phyloP scores from a whole-genome alignment of 192 early-diverging fungal genomes.

The Entomortierella beljakovae region DNA sequence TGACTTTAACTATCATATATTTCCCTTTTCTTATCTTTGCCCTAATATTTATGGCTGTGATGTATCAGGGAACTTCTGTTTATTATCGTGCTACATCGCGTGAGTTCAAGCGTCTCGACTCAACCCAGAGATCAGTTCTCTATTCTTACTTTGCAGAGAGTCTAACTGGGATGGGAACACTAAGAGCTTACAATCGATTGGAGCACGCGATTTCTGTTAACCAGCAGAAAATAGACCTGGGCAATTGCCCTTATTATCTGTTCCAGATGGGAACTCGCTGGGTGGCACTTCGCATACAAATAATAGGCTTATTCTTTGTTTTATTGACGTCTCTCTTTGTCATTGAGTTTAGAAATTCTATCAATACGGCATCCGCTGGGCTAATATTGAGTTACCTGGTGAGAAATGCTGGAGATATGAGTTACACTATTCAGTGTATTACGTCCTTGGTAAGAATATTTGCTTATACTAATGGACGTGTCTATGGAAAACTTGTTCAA shows the following conservation, averaged over 20 bases:
- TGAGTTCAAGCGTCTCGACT: conserved; percentile 89
- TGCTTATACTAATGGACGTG: background rate
- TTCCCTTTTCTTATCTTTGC: conserved; percentile 78
- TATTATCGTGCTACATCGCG: conserved; percentile 83
- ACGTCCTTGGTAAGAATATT: conserved; percentile 58
- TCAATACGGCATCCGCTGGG: conserved; percentile 79
- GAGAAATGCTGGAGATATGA: conserved; percentile 76
- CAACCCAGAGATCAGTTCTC: conserved; percentile 79
- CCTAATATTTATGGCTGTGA: conserved; percentile 69
- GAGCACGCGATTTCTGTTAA: conserved; percentile 58
- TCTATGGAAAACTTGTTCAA: background rate
- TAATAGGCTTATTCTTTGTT: conserved; percentile 73
- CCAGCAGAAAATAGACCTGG: conserved; percentile 78
- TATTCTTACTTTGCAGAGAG: conserved; percentile 85
- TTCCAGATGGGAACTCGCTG: conserved; percentile 75
- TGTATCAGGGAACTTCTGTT: conserved; percentile 78
- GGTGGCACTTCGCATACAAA: conserved; percentile 81
- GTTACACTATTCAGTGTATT: conserved; percentile 70
- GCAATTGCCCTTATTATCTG: conserved; percentile 84
- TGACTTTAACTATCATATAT: conserved; percentile 63
- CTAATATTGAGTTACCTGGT: conserved; percentile 75
- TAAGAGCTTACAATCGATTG: conserved; percentile 74
- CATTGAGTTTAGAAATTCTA: conserved; percentile 69
- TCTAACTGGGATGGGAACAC: conserved; percentile 81
- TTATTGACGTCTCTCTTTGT: conserved; percentile 81